Evolutionary conservation across 2,329 filamentous ascomycete species (phyloP).

Genomic region (Claviceps quebecensis): DNA sequence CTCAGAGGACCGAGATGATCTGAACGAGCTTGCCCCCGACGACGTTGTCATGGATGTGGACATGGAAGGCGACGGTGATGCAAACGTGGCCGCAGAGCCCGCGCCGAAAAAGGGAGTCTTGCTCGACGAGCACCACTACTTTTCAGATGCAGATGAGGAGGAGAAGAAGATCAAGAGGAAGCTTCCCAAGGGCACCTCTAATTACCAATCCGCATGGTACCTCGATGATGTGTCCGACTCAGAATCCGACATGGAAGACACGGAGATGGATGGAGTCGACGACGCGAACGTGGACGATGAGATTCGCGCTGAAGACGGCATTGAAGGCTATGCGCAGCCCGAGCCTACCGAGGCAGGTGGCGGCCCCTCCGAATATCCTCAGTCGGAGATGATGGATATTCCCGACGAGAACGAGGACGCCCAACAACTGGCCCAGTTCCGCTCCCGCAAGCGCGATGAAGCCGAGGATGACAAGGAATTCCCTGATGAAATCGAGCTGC

Average conservation of each 20-base stretch:
- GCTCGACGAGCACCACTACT: slow-evolving; percentile 95
- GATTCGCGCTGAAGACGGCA: slow-evolving; percentile 67
- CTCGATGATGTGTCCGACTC: slow-evolving; percentile 68
- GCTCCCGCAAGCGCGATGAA: slow-evolving; percentile 63
- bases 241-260: slow-evolving; percentile 68
- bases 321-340: slow-evolving; percentile 52
- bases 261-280: slow-evolving; percentile 38
- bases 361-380: slow-evolving; percentile 77
- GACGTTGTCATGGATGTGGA: slow-evolving; percentile 61
- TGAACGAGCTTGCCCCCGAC: slow-evolving; percentile 75
- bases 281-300: slow-evolving; percentile 41
- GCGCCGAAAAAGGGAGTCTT: slow-evolving; percentile 70
- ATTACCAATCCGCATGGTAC: slow-evolving; percentile 92
- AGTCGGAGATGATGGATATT: slow-evolving; percentile 81
- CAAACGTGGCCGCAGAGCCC: slow-evolving; percentile 14
- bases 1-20: slow-evolving; percentile 65
- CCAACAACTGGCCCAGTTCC: slow-evolving; percentile 67
- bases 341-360: slow-evolving; percentile 62
- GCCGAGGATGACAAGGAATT: slow-evolving; percentile 87
- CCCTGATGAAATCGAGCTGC: slow-evolving; percentile 91
- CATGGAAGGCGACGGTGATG: slow-evolving; percentile 28
- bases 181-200: slow-evolving; percentile 80
- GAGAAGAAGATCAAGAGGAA: slow-evolving; percentile 46
- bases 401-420: slow-evolving; percentile 72
- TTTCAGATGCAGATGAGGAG: slow-evolving; percentile 66